A percentile compares a stretch with the other conserved stretches of the same genome.
phyloP scores from a whole-genome alignment of 306 rosid genomes.

The Mucuna pruriens region DNA sequence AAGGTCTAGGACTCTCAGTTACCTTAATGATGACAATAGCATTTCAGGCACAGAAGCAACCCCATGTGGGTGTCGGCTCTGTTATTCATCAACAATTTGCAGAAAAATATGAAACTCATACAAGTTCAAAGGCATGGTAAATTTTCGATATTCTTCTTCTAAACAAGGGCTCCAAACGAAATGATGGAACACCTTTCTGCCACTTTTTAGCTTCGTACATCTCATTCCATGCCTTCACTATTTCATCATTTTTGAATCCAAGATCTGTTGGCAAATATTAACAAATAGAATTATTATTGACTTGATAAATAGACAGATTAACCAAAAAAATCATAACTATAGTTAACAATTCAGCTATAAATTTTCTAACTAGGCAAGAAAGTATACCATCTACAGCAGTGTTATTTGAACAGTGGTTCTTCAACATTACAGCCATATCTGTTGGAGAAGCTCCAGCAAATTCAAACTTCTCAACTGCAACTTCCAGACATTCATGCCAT shows the following conservation, averaged over 20 bases:
- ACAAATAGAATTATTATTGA: no score
- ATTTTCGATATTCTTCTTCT: constrained; percentile 74
- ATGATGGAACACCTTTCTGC: constrained; percentile 73
- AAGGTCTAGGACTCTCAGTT: constrained; percentile 6
- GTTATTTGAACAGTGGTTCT: constrained; percentile 82
- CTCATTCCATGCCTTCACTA: constrained; percentile 86
- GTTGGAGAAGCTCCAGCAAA: constrained; percentile 86
- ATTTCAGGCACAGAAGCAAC: constrained; percentile 40
- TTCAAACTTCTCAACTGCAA: constrained; percentile 79
- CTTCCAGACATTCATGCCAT: constrained; percentile 78
- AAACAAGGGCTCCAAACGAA: constrained; percentile 81
- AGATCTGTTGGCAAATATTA: constrained; percentile 59
- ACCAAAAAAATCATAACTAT: no score
- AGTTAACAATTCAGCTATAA: no score
- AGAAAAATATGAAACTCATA: constrained; percentile 45
- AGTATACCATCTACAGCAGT: constrained; percentile 61
- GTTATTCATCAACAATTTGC: constrained; percentile 12
- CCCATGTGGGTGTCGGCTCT: constrained; percentile 32
- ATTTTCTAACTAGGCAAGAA: background rate
- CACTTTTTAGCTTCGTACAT: constrained; percentile 83
- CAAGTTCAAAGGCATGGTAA: constrained; percentile 70
- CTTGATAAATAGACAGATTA: no score
- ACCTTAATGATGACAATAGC: constrained; percentile 53
- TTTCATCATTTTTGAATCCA: constrained; percentile 82
- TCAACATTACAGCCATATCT: constrained; percentile 75